phyloP scores from a whole-genome alignment of 1,139 yeast genomes.

The Petasospora fabianii region DNA sequence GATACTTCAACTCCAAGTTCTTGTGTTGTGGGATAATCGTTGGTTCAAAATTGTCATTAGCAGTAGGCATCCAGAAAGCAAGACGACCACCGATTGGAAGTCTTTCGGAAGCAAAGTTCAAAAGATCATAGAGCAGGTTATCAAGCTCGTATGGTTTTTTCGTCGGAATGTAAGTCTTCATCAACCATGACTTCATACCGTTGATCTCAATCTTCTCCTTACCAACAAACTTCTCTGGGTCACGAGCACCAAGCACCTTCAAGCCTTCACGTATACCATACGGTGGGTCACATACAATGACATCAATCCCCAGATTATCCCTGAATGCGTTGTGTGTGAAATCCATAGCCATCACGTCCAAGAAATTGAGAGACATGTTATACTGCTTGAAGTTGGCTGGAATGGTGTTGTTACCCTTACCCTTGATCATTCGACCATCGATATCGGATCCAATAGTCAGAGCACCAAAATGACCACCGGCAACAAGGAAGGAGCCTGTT shows the following conservation, averaged over 20 bases:
- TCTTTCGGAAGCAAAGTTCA: conserved; percentile 67
- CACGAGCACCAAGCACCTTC: conserved; percentile 83
- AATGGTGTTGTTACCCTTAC: conserved; percentile 57
- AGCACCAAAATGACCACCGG: conserved; percentile 86
- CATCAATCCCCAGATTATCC: conserved; percentile 57
- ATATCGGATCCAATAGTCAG: conserved; percentile 85
- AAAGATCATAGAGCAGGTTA: conserved; percentile 68
- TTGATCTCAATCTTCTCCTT: conserved; percentile 61
- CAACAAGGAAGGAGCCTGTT: conserved; percentile 89
- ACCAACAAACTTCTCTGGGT: conserved; percentile 58
- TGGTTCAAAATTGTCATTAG: conserved; percentile 75
- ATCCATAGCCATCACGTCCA: conserved; percentile 88
- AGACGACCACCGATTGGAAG: conserved; percentile 74
- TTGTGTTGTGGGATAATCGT: conserved; percentile 78
- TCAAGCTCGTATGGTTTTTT: conserved; percentile 87
- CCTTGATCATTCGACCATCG: conserved; percentile 79
- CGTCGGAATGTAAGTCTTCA: conserved; percentile 86
- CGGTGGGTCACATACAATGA: conserved; percentile 95
- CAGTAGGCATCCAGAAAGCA: conserved; percentile 98
- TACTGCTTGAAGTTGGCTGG: conserved; percentile 74
- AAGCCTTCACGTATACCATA: conserved; percentile 96
- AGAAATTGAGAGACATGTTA: conserved; percentile 48
- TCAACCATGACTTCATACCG: conserved; percentile 73
- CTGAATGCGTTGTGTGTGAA: conserved; percentile 88
- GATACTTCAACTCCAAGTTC: conserved; percentile 63